Conservation (phyloP, 2,329 filamentous ascomycete genomes). For the Grosmannia huntii region DNA sequence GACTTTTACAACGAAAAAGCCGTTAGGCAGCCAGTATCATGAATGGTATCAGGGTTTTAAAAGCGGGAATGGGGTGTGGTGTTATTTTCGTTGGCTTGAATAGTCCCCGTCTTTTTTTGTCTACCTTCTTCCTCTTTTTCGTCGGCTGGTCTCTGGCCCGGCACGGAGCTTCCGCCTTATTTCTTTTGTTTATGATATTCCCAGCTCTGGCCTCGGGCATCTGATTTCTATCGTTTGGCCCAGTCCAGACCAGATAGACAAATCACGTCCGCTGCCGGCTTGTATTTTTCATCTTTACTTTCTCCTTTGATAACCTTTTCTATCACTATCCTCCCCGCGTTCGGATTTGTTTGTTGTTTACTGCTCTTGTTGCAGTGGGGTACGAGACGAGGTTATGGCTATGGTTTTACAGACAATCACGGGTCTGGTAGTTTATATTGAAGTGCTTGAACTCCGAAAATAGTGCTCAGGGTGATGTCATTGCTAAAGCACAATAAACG, state of each 20-base stretch:
- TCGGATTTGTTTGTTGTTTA: not conserved
- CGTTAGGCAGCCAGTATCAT: not conserved
- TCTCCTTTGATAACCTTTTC: not conserved
- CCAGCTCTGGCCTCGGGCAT: not conserved
- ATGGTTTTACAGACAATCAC: constrained; percentile 8
- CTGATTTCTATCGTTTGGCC: not conserved
- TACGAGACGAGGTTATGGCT: constrained; percentile 13
- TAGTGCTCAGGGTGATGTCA: not conserved
- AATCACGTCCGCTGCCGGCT: not conserved
- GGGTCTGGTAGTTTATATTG: constrained; percentile 9
- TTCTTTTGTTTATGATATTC: not conserved
- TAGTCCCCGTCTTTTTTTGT: not conserved
- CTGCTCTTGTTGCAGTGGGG: constrained; percentile 11
- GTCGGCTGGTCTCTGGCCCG: not conserved
- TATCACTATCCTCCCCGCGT: not conserved
- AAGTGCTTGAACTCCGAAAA: not conserved
- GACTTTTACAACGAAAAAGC: not conserved
- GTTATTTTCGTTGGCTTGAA: not conserved
- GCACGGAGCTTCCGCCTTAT: not conserved
- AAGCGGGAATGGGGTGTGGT: not conserved
- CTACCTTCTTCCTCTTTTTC: not conserved
- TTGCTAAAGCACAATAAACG: too few species aligned
- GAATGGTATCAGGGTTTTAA: not conserved
- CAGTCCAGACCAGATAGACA: not conserved
- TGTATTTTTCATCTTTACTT: constrained; percentile 8